Base-by-base conservation (phyloP, 345 rosid species). In the Abelmoschus esculentus region DNA sequence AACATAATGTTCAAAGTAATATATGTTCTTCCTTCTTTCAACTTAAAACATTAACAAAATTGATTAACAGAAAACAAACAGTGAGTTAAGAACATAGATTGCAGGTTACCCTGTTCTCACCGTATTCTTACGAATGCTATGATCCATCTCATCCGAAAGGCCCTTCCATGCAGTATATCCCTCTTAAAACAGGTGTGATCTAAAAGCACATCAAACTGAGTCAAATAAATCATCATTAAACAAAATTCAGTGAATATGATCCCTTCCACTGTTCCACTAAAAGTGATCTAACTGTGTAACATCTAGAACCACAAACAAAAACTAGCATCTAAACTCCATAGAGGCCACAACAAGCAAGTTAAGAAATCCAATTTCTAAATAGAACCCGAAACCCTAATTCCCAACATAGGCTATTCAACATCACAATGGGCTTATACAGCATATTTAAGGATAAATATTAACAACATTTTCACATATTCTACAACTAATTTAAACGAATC, bases 31-130 rank as follows among this genome's bases (percentile, higher is more conserved):
- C 6, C 32, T 63, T 63, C 55, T 65, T 46, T 65, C 55, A 65
- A 46, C 38, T 22, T 26, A 42, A 18, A 42, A 19, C 6, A 64
- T 32, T 68, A 69, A 65, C 42, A 70, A 7, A 29, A 70, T 54
- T 18, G n/a, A 50, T 14, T 15, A 50, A 50, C n/a, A 50, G 5
- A 6, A 15, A 50, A 50, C 7, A 50, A 50, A 5, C 17, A 6
- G 7, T 7, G 5, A 26, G 72, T 55, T 55, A 55, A 55, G 60
- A 55, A 10, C 15, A 55, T 54, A 67, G 59, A 73, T 73, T 70
- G 83, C 49, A 78, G 71, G 77, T 82, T 74, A 80, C 82, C 83
- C 80, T 76, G 73, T 66, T 79, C 86, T 86, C 83, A 83, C 85
- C 85, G 66, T 79, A 71, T 77, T 61, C 82, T 83, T 80, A 82